These are phyloP conservation scores for Parathielavia hyrcaniae DNA, from an alignment of 495 filamentous ascomycete species.

Conservation along the genomic window DNA sequence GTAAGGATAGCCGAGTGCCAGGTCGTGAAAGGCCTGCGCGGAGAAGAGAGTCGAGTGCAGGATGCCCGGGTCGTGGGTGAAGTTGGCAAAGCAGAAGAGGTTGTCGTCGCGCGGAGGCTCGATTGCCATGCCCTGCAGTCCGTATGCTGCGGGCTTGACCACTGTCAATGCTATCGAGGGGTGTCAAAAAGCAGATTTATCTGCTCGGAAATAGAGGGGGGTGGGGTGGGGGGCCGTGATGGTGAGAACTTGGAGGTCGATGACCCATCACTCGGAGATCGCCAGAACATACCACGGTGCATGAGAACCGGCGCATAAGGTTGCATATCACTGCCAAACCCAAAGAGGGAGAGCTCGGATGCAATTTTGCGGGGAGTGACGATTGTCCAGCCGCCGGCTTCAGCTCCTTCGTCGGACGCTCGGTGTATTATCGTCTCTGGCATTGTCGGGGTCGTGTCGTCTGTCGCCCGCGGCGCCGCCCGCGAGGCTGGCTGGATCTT, in stretches of 20 bases:
- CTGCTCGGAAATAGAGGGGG: too few species aligned
- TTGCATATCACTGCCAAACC: not conserved
- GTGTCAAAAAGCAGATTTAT: not conserved
- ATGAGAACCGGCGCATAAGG: not conserved
- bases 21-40: conserved; percentile 15
- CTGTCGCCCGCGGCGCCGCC: not conserved
- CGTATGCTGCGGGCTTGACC: conserved; percentile 15
- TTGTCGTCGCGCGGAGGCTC: not conserved
- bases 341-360: not conserved
- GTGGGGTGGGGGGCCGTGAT: too few species aligned
- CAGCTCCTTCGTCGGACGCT: not conserved
- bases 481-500: not conserved
- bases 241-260: not conserved
- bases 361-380: not conserved
- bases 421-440: too few species aligned
- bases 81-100: conserved; percentile 17
- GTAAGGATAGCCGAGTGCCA: not conserved
- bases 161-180: conserved; percentile 13
- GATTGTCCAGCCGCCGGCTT: not conserved
- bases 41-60: conserved; percentile 16
- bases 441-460: not conserved
- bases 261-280: not conserved
- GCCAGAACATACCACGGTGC: not conserved
- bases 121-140: not conserved
- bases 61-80: conserved; percentile 14